A percentile compares a stretch with the other conserved stretches of the same genome.
Evolutionary conservation across 345 rosid species (phyloP).

Genomic region (Eucalyptus pauciflora): DNA sequence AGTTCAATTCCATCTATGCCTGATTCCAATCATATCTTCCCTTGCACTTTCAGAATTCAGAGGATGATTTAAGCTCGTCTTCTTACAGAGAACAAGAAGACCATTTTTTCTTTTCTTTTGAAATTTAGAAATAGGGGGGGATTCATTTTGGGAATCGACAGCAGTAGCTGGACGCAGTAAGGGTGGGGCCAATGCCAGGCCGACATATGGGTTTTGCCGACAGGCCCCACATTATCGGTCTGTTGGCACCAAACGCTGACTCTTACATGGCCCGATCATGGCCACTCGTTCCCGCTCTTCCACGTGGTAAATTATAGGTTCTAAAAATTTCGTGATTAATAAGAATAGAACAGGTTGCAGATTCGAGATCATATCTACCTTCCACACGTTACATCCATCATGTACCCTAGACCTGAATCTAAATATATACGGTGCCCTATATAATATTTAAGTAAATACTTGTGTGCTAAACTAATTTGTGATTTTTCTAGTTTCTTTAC

Average conservation of each 20-base stretch:
- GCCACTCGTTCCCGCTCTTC: background rate
- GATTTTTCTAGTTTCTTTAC: no score
- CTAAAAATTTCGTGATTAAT: background rate
- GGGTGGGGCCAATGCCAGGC: background rate
- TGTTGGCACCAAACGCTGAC: background rate
- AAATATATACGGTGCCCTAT: background rate
- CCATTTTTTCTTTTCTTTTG: background rate
- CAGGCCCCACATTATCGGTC: background rate
- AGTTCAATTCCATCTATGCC: background rate
- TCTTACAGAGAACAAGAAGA: background rate
- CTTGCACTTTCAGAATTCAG: background rate
- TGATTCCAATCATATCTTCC: background rate
- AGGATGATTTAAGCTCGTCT: background rate
- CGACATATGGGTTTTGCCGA: background rate
- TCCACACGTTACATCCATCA: background rate
- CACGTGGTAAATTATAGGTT: background rate
- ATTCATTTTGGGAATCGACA: background rate
- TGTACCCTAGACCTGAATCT: background rate
- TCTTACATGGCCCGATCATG: background rate
- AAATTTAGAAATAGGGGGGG: background rate
- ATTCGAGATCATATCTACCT: background rate
- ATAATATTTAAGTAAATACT: background rate
- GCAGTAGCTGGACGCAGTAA: background rate
- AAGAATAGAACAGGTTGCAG: background rate
- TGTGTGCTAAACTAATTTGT: no score